phyloP scores from a whole-genome alignment of 2,329 filamentous ascomycete species.

The Aspergillus sergii region DNA sequence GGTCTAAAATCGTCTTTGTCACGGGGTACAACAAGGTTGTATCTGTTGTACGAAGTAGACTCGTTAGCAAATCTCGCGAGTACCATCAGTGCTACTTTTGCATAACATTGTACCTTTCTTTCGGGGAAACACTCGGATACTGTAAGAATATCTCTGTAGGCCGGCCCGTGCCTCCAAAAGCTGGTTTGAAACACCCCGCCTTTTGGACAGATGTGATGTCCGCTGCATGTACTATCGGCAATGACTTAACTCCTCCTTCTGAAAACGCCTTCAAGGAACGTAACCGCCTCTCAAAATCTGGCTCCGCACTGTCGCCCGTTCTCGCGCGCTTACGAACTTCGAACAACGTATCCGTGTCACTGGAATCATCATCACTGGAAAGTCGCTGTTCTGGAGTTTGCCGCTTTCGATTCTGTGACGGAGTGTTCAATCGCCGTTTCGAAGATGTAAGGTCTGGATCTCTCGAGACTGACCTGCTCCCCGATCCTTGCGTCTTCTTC shows the following conservation, averaged over 20 bases:
- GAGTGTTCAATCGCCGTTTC: conserved; percentile 34
- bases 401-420: conserved; percentile 39
- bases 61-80: conserved; percentile 24
- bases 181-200: conserved; percentile 54
- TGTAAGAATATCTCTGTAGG: conserved; percentile 67
- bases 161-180: conserved; percentile 49
- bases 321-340: conserved; percentile 47
- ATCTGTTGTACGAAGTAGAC: conserved; percentile 45
- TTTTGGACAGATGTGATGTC: conserved; percentile 50
- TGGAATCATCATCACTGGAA: conserved; percentile 46
- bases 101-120: conserved; percentile 60
- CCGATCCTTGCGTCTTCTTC: conserved; percentile 27
- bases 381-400: conserved; percentile 42
- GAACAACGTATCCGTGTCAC: conserved; percentile 44
- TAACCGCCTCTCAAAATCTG: conserved; percentile 47
- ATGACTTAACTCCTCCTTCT: conserved; percentile 37
- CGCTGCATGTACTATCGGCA: conserved; percentile 53
- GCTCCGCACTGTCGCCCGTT: conserved; percentile 44
- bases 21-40: conserved; percentile 75
- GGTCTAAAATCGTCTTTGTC: conserved; percentile 73
- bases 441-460: conserved; percentile 31
- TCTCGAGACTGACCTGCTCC: conserved; percentile 33
- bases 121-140: conserved; percentile 75
- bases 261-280: conserved; percentile 50
- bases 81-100: not conserved